Percentiles rank a stretch among this genome's conserved stretches.
Evolutionary conservation across 1,284 basidiomycete genomes (phyloP).

Genomic region (Marasmius tenuissimus): DNA sequence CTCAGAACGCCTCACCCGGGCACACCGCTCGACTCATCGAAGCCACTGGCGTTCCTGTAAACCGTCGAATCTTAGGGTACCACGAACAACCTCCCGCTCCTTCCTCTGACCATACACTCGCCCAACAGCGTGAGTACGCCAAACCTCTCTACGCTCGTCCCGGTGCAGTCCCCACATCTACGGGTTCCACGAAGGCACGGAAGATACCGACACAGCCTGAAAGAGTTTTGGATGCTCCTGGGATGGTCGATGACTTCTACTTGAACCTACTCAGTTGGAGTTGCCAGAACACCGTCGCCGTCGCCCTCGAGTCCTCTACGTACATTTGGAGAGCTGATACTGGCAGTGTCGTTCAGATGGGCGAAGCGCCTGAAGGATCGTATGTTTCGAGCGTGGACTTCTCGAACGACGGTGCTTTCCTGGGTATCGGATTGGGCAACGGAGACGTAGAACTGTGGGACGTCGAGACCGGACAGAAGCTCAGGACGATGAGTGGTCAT

Average conservation of each 20-base stretch:
- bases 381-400: constrained; percentile 84
- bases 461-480: constrained; percentile 74
- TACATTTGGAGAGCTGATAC: constrained; percentile 96
- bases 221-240: constrained; percentile 92
- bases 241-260: constrained; percentile 96
- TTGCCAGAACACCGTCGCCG: constrained; percentile 82
- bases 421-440: constrained; percentile 83
- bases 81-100: constrained; percentile 74
- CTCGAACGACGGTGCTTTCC: constrained; percentile 84
- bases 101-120: constrained; percentile 65
- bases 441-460: constrained; percentile 98
- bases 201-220: constrained; percentile 86
- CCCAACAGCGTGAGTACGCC: constrained; percentile 71
- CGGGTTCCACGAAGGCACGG: constrained; percentile 61
- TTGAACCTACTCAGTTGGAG: constrained; percentile 94
- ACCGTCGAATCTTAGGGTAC: constrained; percentile 75
- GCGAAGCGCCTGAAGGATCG: constrained; percentile 70
- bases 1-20: constrained; percentile 63
- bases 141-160: constrained; percentile 72
- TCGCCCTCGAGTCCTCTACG: constrained; percentile 79
- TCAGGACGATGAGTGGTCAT: constrained; percentile 89
- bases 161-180: constrained; percentile 58
- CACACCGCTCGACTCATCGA: constrained; percentile 75
- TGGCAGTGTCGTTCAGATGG: constrained; percentile 79
- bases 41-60: constrained; percentile 71